A percentile compares a stretch with the other conserved stretches of the same genome.
These are phyloP conservation scores for Panellus pusillus DNA, from an alignment of 768 basidiomycete genomes.

Conservation along the genomic window DNA sequence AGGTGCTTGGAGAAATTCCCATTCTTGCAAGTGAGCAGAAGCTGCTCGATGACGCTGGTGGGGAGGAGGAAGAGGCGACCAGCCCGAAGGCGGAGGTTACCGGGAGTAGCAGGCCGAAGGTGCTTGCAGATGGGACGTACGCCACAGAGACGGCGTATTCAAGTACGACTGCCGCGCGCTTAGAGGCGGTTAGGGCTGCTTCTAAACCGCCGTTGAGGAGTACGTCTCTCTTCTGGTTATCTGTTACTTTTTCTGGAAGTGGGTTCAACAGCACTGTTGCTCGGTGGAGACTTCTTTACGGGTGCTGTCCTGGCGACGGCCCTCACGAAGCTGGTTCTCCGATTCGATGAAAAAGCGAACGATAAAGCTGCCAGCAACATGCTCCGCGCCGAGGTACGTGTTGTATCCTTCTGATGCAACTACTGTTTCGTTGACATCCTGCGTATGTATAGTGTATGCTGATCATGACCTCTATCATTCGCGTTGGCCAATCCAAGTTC, in stretches of 20 bases:
- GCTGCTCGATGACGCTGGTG: conserved; percentile 71
- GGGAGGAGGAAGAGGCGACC: conserved; percentile 48
- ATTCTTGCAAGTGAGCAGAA: conserved; percentile 90
- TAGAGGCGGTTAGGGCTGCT: conserved; percentile 84
- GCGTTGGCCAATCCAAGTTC: conserved; percentile 96
- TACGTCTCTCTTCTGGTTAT: conserved; percentile 31
- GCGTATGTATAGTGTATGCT: conserved; percentile 66
- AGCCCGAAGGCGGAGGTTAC: conserved; percentile 48
- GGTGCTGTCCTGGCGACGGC: conserved; percentile 87
- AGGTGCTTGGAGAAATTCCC: conserved; percentile 94
- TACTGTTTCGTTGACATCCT: background rate
- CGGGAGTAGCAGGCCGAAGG: conserved; percentile 61
- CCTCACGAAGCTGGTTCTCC: conserved; percentile 87
- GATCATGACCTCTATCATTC: conserved; percentile 96
- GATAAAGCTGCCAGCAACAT: conserved; percentile 57
- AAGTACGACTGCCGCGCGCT: conserved; percentile 54
- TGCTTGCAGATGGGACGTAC: conserved; percentile 95
- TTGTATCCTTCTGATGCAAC: conserved; percentile 9
- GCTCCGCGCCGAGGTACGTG: conserved; percentile 77
- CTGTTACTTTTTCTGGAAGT: background rate
- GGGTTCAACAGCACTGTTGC: conserved; percentile 61
- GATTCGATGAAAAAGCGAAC: conserved; percentile 58
- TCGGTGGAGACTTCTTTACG: conserved; percentile 97
- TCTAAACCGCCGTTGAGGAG: conserved; percentile 88
- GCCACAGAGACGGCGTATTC: conserved; percentile 94